A percentile compares a stretch with the other conserved stretches of the same genome.
Conservation (phyloP, 176 grass and related monocot genomes). For the Panicum miliaceum region DNA sequence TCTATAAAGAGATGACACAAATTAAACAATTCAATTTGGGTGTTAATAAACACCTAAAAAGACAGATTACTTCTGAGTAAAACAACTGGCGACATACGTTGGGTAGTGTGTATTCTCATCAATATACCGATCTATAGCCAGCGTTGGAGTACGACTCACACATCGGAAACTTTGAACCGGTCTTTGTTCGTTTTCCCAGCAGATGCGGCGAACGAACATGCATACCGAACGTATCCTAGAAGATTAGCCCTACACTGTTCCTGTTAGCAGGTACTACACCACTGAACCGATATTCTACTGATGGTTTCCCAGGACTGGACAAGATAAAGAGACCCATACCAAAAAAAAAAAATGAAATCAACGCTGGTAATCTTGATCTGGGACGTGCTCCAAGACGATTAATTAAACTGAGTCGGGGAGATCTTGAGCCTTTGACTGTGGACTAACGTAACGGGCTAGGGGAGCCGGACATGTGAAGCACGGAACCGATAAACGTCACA, state of each 20-base stretch:
- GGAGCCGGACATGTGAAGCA: constrained; percentile 39
- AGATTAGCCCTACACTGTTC: neutral
- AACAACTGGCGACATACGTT: neutral
- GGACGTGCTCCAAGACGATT: neutral
- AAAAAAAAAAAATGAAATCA: neutral
- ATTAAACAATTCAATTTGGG: neutral
- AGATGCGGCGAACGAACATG: constrained; percentile 14
- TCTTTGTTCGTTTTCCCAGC: neutral
- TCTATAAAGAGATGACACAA: too few species aligned
- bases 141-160: neutral
- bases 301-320: neutral
- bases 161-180: neutral
- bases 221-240: neutral
- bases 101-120: neutral
- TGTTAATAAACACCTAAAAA: too few species aligned
- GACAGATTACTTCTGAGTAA: too few species aligned
- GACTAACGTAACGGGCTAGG: too few species aligned
- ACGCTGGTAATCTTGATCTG: neutral
- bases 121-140: neutral
- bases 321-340: neutral
- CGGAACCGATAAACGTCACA: constrained; percentile 30
- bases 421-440: neutral
- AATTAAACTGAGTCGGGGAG: neutral
- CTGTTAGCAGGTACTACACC: neutral
- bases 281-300: neutral